phyloP scores from a whole-genome alignment of 345 rosid genomes.

The Rubroshorea leprosula region DNA sequence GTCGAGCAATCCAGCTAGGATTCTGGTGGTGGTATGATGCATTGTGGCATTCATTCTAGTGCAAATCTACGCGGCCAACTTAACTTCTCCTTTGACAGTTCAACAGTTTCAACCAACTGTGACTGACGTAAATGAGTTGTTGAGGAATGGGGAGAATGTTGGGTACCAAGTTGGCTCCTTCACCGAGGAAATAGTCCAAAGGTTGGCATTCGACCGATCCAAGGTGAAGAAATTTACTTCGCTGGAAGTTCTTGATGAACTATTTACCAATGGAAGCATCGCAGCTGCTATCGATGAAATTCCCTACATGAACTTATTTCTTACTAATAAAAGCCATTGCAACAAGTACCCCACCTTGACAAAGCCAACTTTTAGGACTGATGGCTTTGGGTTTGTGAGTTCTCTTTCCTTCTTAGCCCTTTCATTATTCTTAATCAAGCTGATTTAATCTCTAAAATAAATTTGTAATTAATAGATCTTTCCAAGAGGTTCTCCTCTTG shows the following conservation, averaged over 20 bases:
- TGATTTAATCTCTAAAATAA: too few species aligned
- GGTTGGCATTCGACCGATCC: neutral
- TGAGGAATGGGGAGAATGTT: neutral
- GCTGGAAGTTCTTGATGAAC: neutral
- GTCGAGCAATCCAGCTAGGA: constrained; percentile 2
- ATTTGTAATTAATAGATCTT: too few species aligned
- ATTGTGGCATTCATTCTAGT: constrained; percentile 18
- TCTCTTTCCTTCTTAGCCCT: too few species aligned
- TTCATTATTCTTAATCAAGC: too few species aligned
- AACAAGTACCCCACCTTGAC: neutral
- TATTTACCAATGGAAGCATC: neutral
- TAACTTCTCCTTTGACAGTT: constrained; percentile 18
- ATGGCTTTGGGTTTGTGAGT: constrained; percentile 17
- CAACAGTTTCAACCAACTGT: neutral
- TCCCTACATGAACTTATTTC: constrained; percentile 10
- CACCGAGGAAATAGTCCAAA: neutral
- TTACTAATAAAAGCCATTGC: neutral
- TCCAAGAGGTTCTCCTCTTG: too few species aligned
- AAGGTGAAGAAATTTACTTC: neutral
- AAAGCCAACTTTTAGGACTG: neutral
- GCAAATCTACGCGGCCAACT: constrained; percentile 15
- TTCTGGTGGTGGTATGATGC: constrained; percentile 23
- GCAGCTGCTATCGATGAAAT: constrained; percentile 6
- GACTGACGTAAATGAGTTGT: neutral
- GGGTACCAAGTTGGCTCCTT: neutral